Evolutionary conservation across 2,329 filamentous ascomycete species (phyloP).

Genomic region (Ceratocystis eucalypticola): DNA sequence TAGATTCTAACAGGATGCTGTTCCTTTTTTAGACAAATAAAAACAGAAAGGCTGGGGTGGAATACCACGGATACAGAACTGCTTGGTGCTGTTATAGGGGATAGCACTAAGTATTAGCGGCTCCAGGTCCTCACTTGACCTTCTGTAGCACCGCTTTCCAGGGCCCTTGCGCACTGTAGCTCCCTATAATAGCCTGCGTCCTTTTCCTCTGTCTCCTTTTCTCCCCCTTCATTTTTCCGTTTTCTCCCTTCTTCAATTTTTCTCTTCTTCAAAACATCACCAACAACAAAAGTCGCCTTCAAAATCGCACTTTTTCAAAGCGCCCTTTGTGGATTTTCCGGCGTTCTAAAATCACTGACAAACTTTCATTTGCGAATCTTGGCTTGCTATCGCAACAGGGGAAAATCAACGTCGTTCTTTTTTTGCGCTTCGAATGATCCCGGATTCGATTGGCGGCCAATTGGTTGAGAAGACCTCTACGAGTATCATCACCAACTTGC

Average conservation of each 20-base stretch:
- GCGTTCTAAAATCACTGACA: neutral
- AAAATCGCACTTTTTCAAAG: neutral
- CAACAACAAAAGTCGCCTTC: neutral
- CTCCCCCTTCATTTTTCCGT: neutral
- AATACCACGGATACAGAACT: no score
- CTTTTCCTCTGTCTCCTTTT: neutral
- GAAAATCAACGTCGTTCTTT: no score
- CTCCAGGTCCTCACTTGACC: neutral
- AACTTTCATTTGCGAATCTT: neutral
- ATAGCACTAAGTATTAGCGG: no score
- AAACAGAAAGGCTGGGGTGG: neutral
- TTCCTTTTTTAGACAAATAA: neutral
- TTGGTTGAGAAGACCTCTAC: no score
- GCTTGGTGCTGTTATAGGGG: no score
- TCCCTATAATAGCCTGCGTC: neutral
- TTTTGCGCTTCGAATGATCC: no score
- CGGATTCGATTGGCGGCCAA: no score
- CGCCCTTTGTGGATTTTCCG: neutral
- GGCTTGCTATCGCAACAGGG: no score
- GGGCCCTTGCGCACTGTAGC: neutral
- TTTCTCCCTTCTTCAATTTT: constrained; percentile 2
- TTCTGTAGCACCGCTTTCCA: neutral
- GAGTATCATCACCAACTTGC: no score
- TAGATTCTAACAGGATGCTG: no score
- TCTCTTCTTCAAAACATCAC: neutral